Base-by-base conservation (phyloP, 768 basidiomycete species). In the Hygrophorus russula region DNA sequence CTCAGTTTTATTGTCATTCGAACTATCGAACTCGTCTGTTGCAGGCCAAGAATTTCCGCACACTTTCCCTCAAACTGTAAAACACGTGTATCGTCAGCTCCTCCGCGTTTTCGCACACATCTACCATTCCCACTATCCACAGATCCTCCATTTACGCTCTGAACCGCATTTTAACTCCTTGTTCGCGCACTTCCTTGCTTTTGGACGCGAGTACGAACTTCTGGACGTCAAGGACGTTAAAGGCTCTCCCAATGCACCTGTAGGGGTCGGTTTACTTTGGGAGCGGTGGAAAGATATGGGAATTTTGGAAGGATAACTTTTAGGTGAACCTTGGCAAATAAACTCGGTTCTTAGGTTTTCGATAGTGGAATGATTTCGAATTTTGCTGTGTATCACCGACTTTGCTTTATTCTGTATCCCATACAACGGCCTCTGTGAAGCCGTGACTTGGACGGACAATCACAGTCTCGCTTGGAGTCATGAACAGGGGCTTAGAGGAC, bases 81-180 rank as follows among this genome's bases (percentile, higher is more conserved):
- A 94, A 57, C 91, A 96, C 63, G 80, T 98, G 54, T 99, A 97
- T 64, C 82, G 91, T 19, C 94, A 98, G 55, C 85, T 99, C 20
- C 78, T 98, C 38, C 84, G 94, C 39, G 90, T 98, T 43, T 98
- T 97, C 59, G 94, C 96, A 3, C 96, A 99, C 65, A 80, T 98
- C 57, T 99, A 98, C 64, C 88, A 99, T 59, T 83, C 89, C 6
- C 96, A 99, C 56, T 99, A 92, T 60, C 68, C 73, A 9, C 81
- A 85, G 53, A 82, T 98, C 55, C 77, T 99, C 27, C 96, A 99
- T 58, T 76, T 99, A 28, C 88, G 89, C 42, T 81, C 86, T 11
- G 96, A 98, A 60, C 87, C 87, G 0, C 93, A 96, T 59, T 93
- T 94, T 65, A 94, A 94, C 62, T 94, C 91, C 4, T 76, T 99